A percentile compares a stretch with the other conserved stretches of the same genome.
Evolutionary conservation across 2,329 filamentous ascomycete species (phyloP).

Genomic region (Nigrospora osmanthi): DNA sequence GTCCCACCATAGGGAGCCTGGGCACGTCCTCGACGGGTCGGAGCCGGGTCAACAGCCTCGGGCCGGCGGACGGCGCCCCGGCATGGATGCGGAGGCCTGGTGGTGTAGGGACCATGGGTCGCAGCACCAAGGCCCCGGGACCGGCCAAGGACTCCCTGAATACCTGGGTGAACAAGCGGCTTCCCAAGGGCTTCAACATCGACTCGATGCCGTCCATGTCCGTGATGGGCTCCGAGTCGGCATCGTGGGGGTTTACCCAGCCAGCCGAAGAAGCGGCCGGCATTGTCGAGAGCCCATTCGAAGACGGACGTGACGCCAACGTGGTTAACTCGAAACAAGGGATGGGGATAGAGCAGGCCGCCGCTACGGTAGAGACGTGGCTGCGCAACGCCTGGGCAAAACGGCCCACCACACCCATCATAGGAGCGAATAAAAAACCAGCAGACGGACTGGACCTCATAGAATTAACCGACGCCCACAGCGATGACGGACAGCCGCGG

Average conservation of each 20-base stretch:
- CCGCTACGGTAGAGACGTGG: conserved; percentile 85
- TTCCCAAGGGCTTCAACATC: conserved; percentile 65
- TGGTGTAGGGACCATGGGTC: conserved; percentile 75
- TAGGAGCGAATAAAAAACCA: conserved; percentile 29
- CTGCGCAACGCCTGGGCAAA: conserved; percentile 72
- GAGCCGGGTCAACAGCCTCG: conserved; percentile 20
- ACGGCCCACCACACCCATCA: conserved; percentile 42
- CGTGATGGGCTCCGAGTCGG: conserved; percentile 52
- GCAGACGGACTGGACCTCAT: conserved; percentile 57
- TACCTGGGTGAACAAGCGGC: conserved; percentile 72
- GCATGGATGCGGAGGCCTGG: conserved; percentile 75
- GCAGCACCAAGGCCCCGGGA: conserved; percentile 64
- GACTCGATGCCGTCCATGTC: conserved; percentile 62
- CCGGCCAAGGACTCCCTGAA: conserved; percentile 81
- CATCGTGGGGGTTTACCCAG: conserved; percentile 45
- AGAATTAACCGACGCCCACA: conserved; percentile 57
- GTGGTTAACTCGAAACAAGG: conserved; percentile 35
- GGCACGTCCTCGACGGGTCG: conserved; percentile 15
- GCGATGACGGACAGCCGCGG: conserved; percentile 39
- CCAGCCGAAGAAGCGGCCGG: conserved; percentile 21
- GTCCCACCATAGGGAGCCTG: conserved; percentile 15
- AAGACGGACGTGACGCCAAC: conserved; percentile 35
- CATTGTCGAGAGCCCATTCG: conserved; percentile 44
- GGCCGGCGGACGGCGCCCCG: conserved; percentile 24
- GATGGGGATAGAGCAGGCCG: conserved; percentile 68